Evolutionary conservation across 495 filamentous ascomycete genomes (phyloP).

Genomic region (Lophiotrema nucula): DNA sequence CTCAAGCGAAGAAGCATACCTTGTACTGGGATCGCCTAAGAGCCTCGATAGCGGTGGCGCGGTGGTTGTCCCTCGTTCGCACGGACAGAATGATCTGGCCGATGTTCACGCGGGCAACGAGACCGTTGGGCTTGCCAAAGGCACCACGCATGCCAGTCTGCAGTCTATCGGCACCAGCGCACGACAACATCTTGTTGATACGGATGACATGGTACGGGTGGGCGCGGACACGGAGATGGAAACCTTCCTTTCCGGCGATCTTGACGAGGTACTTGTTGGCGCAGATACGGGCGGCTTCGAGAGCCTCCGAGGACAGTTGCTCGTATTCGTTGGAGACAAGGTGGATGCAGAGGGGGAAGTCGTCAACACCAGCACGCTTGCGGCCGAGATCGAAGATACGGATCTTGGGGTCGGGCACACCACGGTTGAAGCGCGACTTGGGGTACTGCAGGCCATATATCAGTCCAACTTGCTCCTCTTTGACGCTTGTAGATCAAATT

Average conservation of each 20-base stretch:
- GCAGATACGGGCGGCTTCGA: constrained; percentile 98
- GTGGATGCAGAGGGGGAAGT: constrained; percentile 93
- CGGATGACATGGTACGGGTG: constrained; percentile 99
- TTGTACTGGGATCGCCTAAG: constrained; percentile 99
- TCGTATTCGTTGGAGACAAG: constrained; percentile 99
- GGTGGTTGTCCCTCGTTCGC: constrained; percentile 90
- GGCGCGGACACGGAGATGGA: constrained; percentile 96
- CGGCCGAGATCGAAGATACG: constrained; percentile 99
- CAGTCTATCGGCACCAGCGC: constrained; percentile 98
- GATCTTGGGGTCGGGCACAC: constrained; percentile 99
- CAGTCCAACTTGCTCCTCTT: background rate
- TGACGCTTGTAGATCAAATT: background rate
- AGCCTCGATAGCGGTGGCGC: constrained; percentile 91
- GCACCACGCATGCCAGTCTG: constrained; percentile 99
- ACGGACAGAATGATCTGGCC: constrained; percentile 97
- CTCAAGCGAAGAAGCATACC: constrained; percentile 31
- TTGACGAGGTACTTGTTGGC: constrained; percentile 77
- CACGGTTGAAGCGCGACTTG: constrained; percentile 99
- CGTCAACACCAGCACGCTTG: constrained; percentile 96
- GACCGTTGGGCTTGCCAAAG: constrained; percentile 98
- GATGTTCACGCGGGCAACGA: constrained; percentile 98
- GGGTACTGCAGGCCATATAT: constrained; percentile 70
- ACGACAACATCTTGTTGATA: constrained; percentile 99
- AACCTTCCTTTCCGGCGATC: constrained; percentile 94
- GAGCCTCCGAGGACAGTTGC: constrained; percentile 96